phyloP scores from a whole-genome alignment of 176 grass and related monocot species.

The Avena eriantha region DNA sequence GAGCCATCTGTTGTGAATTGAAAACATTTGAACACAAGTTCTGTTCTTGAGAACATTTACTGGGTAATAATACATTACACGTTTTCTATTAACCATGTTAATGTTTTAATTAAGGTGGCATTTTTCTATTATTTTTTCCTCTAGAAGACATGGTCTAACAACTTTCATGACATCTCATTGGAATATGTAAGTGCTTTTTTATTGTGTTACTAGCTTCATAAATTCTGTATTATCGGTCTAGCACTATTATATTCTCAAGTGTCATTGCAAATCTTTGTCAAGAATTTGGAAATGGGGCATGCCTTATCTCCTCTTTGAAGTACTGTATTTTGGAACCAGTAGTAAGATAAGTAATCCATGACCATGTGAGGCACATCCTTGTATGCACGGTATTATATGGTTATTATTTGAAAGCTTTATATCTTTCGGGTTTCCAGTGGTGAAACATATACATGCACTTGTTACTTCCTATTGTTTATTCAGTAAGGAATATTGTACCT shows the following conservation, averaged over 20 bases:
- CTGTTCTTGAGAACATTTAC: neutral
- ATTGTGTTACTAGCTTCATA: neutral
- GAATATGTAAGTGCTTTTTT: neutral
- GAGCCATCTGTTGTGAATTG: neutral
- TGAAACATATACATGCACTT: slow-evolving; percentile 7
- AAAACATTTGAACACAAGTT: slow-evolving; percentile 4
- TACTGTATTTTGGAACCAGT: neutral
- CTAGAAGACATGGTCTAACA: slow-evolving; percentile 13
- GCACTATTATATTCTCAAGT: neutral
- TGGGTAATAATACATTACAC: neutral
- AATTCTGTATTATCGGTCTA: neutral
- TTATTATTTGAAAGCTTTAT: neutral
- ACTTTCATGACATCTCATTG: neutral
- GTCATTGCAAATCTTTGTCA: neutral
- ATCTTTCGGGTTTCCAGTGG: neutral
- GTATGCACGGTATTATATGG: neutral
- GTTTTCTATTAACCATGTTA: neutral
- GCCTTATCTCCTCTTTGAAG: neutral
- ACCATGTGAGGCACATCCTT: neutral
- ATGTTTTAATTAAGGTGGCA: neutral
- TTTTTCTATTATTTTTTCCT: neutral
- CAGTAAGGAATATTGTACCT: neutral
- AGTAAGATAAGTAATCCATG: slow-evolving; percentile 2
- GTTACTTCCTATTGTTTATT: slow-evolving; percentile 15
- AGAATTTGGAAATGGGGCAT: neutral